Base-by-base conservation (phyloP, 2,329 filamentous ascomycete species). In the Juglanconis juglandina region DNA sequence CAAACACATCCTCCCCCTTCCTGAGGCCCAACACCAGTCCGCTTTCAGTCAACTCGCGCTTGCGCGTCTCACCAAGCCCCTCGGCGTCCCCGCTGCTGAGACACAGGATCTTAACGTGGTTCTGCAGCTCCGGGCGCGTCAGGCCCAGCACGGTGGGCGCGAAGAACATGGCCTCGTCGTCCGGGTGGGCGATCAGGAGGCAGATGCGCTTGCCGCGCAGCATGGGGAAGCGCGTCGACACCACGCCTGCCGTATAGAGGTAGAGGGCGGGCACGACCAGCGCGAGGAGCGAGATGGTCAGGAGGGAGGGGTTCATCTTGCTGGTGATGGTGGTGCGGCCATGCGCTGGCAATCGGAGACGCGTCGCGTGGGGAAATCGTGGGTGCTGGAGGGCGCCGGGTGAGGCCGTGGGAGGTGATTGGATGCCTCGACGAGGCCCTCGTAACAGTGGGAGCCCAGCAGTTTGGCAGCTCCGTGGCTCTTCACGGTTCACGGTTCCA, bases 121-220 rank as follows among this genome's bases (percentile, higher is more conserved):
- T 98, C 4, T 91, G 90, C 24, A 89, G 81, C 61, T 87, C 85
- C 4, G 92, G 91, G 13, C 84, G 81, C 17, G 92, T 94, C 60
- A 99, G 83, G n/a, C 90, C 87, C 68, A 96, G 82, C 13, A 98
- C 81, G 0, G 92, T 90, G 0, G 95, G 95, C 64, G 92, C 87
- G 76, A 99, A 99, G 81, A 99, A 99, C 95, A 99, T 99, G 74
- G 94, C 95, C 79, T 99, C 95, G 70, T 99, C 95, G 76, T 99
- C 95, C 0, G 95, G 95, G 77, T 99, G 95, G 30, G 95, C 95
- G 70, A 99, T 98, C 58, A 99, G 81, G 57, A 99, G 84, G 72
- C 91, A 90, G 71, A 99, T 92, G 70, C 91, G 87, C 81, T 96
- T 96, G 78, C 30, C 89, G 67, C 80, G 81, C 64, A 97, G 79